These are phyloP conservation scores for Lachnum nothofagi DNA, from an alignment of 2,329 filamentous ascomycete species.

Conservation along the genomic window DNA sequence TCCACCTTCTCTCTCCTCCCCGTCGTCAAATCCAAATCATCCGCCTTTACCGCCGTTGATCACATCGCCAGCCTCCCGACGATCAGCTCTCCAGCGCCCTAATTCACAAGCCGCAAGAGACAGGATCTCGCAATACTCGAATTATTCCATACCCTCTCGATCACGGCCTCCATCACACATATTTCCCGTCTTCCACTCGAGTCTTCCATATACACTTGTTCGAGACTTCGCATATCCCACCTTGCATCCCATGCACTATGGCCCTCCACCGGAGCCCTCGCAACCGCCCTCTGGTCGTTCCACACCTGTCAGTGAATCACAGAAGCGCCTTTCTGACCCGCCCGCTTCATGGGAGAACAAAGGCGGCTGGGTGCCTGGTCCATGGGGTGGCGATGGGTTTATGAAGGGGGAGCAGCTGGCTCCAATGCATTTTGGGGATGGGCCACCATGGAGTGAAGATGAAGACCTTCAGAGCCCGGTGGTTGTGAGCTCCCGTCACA, in stretches of 20 bases:
- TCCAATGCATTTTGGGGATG: conserved; percentile 78
- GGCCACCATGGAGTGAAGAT: conserved; percentile 90
- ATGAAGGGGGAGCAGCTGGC: conserved; percentile 67
- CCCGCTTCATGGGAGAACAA: conserved; percentile 68
- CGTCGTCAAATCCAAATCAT: conserved; percentile 46
- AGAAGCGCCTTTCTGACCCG: conserved; percentile 77
- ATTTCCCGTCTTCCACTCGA: conserved; percentile 80
- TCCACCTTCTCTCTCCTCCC: conserved; percentile 44
- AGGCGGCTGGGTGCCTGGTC: conserved; percentile 50
- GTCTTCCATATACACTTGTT: conserved; percentile 79
- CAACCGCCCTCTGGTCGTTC: conserved; percentile 69
- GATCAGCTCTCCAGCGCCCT: conserved; percentile 58
- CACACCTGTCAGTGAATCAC: conserved; percentile 75
- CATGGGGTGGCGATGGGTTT: conserved; percentile 37
- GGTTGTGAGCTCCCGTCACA: conserved; percentile 77
- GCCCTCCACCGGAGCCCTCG: conserved; percentile 72
- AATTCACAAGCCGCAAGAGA: conserved; percentile 75
- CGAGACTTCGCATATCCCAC: conserved; percentile 91
- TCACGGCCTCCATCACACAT: conserved; percentile 78
- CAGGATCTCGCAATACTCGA: conserved; percentile 79
- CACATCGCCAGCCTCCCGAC: conserved; percentile 49
- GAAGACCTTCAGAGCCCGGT: conserved; percentile 88
- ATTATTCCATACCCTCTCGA: conserved; percentile 58
- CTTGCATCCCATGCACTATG: conserved; percentile 85
- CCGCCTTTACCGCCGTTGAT: conserved; percentile 52